A percentile compares a stretch with the other conserved stretches of the same genome.
Conservation (phyloP, 2,329 filamentous ascomycete species). For the Colletotrichum shisoi region DNA sequence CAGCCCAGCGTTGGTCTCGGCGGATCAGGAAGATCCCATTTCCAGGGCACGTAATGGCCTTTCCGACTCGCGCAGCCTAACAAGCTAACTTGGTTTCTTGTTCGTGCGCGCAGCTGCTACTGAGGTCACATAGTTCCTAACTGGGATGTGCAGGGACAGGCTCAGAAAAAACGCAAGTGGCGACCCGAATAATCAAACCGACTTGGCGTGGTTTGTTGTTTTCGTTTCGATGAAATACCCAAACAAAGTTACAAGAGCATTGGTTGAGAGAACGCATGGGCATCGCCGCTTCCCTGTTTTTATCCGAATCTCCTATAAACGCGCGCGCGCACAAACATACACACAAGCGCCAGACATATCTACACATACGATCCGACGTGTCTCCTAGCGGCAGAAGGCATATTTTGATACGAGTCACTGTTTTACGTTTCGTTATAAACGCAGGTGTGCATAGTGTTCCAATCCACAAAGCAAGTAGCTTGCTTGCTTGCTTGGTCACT, state of each 20-base stretch:
- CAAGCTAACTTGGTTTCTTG: conserved; percentile 48
- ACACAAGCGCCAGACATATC: neutral
- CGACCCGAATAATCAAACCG: conserved; percentile 35
- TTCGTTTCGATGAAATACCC: conserved; percentile 33
- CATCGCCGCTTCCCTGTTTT: conserved; percentile 6
- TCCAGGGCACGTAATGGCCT: conserved; percentile 59
- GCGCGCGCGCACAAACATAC: neutral
- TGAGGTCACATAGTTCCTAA: conserved; percentile 41
- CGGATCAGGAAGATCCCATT: conserved; percentile 66
- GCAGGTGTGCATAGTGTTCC: conserved; percentile 18
- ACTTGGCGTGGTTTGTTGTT: conserved; percentile 24
- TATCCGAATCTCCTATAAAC: conserved; percentile 15
- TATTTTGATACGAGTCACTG: conserved; percentile 15
- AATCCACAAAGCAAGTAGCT: neutral
- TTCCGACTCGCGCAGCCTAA: conserved; percentile 51
- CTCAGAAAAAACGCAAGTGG: conserved; percentile 42
- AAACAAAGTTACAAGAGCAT: conserved; percentile 30
- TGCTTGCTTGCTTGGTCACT: conserved; percentile 5
- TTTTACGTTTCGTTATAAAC: conserved; percentile 15
- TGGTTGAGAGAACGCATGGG: conserved; percentile 20
- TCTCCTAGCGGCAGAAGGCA: conserved; percentile 17
- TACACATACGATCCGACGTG: conserved; percentile 15
- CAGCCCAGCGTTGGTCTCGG: conserved; percentile 69
- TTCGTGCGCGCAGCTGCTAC: conserved; percentile 37
- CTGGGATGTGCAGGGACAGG: conserved; percentile 40